Percentiles rank a stretch among this genome's conserved stretches.
phyloP scores from a whole-genome alignment of 495 filamentous ascomycete species.

The Barbatosphaeria neglecta region DNA sequence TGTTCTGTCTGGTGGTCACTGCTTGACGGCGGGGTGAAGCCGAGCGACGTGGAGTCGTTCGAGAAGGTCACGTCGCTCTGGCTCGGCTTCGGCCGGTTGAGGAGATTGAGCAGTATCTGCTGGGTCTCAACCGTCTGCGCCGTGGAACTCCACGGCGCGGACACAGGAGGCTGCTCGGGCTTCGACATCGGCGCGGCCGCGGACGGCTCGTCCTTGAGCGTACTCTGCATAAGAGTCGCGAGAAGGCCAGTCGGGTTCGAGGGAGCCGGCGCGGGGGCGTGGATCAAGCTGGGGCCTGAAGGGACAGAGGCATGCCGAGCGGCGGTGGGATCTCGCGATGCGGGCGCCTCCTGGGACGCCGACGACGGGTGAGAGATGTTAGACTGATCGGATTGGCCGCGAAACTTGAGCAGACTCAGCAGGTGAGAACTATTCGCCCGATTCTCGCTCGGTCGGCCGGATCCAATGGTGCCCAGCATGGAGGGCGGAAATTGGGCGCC shows the following conservation, averaged over 20 bases:
- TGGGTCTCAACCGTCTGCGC: constrained; percentile 36
- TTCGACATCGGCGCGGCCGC: constrained; percentile 7
- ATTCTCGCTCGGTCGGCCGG: constrained; percentile 24
- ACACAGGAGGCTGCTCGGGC: constrained; percentile 16
- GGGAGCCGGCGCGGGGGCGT: constrained; percentile 33
- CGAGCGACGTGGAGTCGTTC: constrained; percentile 26
- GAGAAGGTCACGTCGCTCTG: constrained; percentile 29
- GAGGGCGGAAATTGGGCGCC: constrained; percentile 28
- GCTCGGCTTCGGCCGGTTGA: constrained; percentile 42
- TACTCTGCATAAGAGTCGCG: constrained; percentile 41
- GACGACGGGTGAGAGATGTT: neutral
- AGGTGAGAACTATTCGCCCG: constrained; percentile 56
- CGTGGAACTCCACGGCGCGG: constrained; percentile 23
- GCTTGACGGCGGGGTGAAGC: constrained; percentile 25
- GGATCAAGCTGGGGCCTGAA: constrained; percentile 15
- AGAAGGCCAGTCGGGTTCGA: constrained; percentile 39
- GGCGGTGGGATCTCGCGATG: neutral
- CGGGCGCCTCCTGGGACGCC: neutral
- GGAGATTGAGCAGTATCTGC: constrained; percentile 38
- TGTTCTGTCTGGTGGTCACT: constrained; percentile 13
- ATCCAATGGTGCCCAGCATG: constrained; percentile 27
- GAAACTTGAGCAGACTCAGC: constrained; percentile 82
- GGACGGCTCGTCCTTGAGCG: constrained; percentile 21
- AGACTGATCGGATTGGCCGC: constrained; percentile 32
- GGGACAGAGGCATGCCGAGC: neutral